Evolutionary conservation across 2,329 filamentous ascomycete genomes (phyloP).

Genomic region (Plectosphaerella sp.): DNA sequence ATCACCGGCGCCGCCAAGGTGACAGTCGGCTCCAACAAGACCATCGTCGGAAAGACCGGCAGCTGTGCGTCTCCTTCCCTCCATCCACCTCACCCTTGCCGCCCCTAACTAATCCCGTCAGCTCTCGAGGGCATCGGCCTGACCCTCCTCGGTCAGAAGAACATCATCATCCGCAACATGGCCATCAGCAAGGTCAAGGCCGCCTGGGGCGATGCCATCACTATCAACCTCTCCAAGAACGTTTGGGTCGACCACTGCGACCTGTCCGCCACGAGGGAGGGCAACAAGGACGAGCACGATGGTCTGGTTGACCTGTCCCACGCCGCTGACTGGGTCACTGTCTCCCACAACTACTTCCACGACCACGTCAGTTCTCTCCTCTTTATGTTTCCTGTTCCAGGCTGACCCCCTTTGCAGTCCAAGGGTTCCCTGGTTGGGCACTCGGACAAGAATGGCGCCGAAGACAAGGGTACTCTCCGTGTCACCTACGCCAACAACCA

Average conservation of each 20-base stretch:
- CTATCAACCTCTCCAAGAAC: constrained; percentile 47
- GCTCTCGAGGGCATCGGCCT: constrained; percentile 38
- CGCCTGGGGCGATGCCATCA: constrained; percentile 50
- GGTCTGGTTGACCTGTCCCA: constrained; percentile 58
- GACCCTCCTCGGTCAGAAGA: constrained; percentile 41
- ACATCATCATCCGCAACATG: constrained; percentile 57
- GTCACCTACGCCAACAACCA: constrained; percentile 61
- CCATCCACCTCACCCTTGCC: background rate
- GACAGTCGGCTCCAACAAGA: constrained; percentile 34
- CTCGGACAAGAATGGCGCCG: constrained; percentile 45
- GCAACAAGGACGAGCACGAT: constrained; percentile 64
- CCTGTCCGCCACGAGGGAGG: constrained; percentile 39
- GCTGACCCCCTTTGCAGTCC: constrained; percentile 20
- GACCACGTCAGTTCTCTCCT: constrained; percentile 32
- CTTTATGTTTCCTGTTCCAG: background rate
- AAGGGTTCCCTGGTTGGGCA: constrained; percentile 55
- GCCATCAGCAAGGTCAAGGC: constrained; percentile 50
- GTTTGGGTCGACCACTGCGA: constrained; percentile 63
- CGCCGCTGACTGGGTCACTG: constrained; percentile 53
- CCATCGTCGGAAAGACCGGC: constrained; percentile 28
- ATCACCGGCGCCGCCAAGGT: constrained; percentile 30
- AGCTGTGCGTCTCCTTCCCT: constrained; percentile 7
- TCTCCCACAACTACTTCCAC: constrained; percentile 24
- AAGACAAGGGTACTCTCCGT: constrained; percentile 54
- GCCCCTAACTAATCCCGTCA: background rate